A percentile compares a stretch with the other conserved stretches of the same genome.
Evolutionary conservation across 2,329 filamentous ascomycete species (phyloP).

Genomic region (Colletotrichum australisinense): DNA sequence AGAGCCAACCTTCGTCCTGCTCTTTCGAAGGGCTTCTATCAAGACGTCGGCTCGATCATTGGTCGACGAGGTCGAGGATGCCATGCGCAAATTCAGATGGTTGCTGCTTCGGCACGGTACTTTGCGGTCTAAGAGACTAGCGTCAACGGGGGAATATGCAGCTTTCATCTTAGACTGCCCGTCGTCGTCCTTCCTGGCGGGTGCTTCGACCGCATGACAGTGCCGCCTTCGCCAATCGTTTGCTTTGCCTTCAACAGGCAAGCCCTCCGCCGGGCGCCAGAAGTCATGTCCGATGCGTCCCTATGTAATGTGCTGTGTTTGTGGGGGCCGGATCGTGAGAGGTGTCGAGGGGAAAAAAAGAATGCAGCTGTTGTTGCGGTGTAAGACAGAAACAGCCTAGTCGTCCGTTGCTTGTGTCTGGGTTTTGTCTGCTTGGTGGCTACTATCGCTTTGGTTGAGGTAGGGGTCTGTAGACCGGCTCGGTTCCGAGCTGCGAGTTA

Average conservation of each 20-base stretch:
- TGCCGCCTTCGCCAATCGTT: slow-evolving; percentile 8
- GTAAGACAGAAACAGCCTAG: background rate
- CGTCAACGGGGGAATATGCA: background rate
- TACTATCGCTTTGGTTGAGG: background rate
- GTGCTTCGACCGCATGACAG: background rate
- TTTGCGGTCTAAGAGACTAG: background rate
- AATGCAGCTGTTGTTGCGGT: background rate
- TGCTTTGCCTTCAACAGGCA: slow-evolving; percentile 8
- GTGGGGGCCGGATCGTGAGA: background rate
- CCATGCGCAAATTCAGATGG: slow-evolving; percentile 17
- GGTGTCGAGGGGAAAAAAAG: background rate
- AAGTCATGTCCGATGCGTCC: background rate
- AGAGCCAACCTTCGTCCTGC: slow-evolving; percentile 7
- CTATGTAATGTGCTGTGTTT: background rate
- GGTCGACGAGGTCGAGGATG: slow-evolving; percentile 10
- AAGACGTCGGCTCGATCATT: slow-evolving; percentile 14
- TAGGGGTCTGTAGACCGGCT: background rate
- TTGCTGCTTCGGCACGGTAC: slow-evolving; percentile 2
- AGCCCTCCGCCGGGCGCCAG: slow-evolving; percentile 14
- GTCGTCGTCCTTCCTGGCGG: background rate
- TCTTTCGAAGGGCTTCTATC: background rate
- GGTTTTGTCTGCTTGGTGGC: background rate
- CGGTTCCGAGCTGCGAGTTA: background rate
- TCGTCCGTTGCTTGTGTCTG: no score
- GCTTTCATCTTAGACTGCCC: slow-evolving; percentile 4